Evolutionary conservation across 306 rosid genomes (phyloP).

Genomic region (Rubus parviflorus): DNA sequence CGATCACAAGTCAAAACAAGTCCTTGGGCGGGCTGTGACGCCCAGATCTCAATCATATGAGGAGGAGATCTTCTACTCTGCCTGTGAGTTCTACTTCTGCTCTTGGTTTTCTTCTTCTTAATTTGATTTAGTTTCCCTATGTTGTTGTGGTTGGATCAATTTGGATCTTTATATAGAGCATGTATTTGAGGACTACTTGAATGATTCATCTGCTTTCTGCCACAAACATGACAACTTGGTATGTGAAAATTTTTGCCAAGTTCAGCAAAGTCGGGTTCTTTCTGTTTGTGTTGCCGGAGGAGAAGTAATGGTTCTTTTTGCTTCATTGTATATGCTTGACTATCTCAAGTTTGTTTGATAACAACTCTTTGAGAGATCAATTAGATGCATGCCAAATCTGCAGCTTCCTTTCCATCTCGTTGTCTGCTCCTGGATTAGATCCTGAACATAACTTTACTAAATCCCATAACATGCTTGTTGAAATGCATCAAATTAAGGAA

Average conservation of each 20-base stretch:
- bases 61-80: slow-evolving; percentile 46
- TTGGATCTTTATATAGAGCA: slow-evolving; percentile 30
- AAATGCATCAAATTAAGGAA: neutral
- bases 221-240: neutral
- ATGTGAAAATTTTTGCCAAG: slow-evolving; percentile 5
- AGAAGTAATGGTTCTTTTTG: too few species aligned
- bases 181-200: neutral
- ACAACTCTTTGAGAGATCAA: neutral
- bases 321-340: neutral
- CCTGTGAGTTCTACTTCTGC: slow-evolving; percentile 39
- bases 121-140: neutral
- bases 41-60: slow-evolving; percentile 69
- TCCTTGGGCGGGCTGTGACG: slow-evolving; percentile 30
- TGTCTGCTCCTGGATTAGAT: slow-evolving; percentile 2
- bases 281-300: neutral
- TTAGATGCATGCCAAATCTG: too few species aligned
- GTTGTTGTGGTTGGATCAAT: neutral
- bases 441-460: neutral
- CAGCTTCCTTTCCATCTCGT: neutral
- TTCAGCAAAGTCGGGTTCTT: slow-evolving; percentile 2
- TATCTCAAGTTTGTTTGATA: neutral
- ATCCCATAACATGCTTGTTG: too few species aligned
- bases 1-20: neutral
- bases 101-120: neutral
- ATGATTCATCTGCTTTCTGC: slow-evolving; percentile 17